phyloP scores from a whole-genome alignment of 192 early-diverging fungal species.

The Glomus cerebriforme region DNA sequence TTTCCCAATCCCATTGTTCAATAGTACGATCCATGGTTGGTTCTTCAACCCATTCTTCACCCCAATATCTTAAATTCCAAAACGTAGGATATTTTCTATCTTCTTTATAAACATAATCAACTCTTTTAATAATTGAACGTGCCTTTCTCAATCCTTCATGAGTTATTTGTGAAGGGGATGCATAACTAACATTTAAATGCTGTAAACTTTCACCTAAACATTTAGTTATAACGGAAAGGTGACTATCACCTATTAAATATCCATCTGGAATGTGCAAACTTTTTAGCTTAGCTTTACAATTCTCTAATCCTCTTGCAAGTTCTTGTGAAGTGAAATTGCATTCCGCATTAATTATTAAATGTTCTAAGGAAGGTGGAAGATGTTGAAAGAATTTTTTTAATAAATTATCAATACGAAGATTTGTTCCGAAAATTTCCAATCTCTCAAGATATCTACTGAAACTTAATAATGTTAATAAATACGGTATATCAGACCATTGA shows the following conservation, averaged over 20 bases:
- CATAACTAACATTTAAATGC: not conserved
- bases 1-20: not conserved
- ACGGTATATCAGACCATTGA: not conserved
- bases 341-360: conserved; percentile 1
- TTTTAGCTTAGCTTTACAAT: not conserved
- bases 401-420: not conserved
- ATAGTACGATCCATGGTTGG: not conserved
- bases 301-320: not conserved
- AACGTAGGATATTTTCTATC: not conserved
- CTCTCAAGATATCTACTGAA: not conserved
- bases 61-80: conserved; percentile 14
- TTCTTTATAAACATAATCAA: conserved; percentile 8
- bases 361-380: not conserved
- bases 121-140: not conserved
- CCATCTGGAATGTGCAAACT: not conserved
- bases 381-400: not conserved
- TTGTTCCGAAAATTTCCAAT: not conserved
- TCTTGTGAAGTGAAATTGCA: not conserved
- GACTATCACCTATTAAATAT: not conserved
- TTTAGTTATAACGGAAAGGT: not conserved
- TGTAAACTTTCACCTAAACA: not conserved
- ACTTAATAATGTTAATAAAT: not conserved
- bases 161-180: not conserved
- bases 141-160: not conserved
- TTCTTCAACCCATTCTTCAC: conserved; percentile 6